These are phyloP conservation scores for Pichia scutulata DNA, from an alignment of 805 yeast species.

Conservation along the genomic window DNA sequence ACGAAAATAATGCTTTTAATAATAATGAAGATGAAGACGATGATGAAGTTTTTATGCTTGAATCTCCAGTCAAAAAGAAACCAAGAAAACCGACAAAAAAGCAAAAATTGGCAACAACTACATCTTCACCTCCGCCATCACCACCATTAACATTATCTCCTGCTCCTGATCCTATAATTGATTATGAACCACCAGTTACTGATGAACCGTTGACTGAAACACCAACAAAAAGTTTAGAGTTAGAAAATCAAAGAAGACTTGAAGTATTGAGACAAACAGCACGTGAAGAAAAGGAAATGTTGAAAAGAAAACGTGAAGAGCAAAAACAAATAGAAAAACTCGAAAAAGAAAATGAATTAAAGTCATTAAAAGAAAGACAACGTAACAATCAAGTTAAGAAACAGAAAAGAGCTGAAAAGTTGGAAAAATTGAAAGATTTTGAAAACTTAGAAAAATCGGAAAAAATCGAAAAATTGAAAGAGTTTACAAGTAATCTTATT, in stretches of 20 bases:
- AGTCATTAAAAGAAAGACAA: slow-evolving; percentile 9
- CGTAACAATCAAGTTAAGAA: not conserved
- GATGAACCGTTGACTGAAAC: no score
- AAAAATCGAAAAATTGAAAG: not conserved
- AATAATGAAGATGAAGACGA: not conserved
- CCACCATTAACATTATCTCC: not conserved
- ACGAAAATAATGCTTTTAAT: not conserved
- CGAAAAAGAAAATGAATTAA: slow-evolving; percentile 8
- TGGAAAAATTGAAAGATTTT: slow-evolving; percentile 7
- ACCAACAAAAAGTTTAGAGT: not conserved
- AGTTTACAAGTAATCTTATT: not conserved
- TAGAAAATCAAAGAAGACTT: slow-evolving; percentile 21
- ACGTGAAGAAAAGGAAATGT: slow-evolving; percentile 16
- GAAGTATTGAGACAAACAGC: slow-evolving; percentile 21
- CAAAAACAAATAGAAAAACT: slow-evolving; percentile 13
- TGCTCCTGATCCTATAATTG: not conserved
- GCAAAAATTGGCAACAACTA: not conserved
- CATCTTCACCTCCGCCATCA: no score
- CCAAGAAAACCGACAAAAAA: not conserved
- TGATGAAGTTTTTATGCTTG: slow-evolving; percentile 9
- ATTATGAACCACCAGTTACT: not conserved
- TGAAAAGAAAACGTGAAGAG: slow-evolving; percentile 11
- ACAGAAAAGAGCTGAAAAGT: not conserved
- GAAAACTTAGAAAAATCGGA: not conserved
- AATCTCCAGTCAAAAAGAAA: slow-evolving; percentile 9